Percentiles rank a stretch among this genome's conserved stretches.
These are phyloP conservation scores for Tephrocybe sp. DNA, from an alignment of 768 basidiomycete species.

Conservation along the genomic window DNA sequence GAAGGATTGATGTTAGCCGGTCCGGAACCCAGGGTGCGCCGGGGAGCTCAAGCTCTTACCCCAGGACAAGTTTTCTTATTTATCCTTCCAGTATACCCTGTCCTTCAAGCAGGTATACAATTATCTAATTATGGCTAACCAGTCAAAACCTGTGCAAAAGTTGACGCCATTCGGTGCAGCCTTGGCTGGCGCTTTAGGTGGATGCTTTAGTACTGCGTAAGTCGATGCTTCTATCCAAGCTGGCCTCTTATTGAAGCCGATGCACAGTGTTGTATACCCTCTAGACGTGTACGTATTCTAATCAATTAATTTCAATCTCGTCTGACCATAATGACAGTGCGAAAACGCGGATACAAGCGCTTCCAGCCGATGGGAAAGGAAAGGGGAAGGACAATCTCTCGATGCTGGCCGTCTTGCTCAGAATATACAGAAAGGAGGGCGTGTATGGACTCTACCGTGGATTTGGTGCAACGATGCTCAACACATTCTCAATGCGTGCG, in stretches of 20 bases:
- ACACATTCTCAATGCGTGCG: conserved; percentile 96
- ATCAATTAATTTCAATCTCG: not conserved
- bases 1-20: too few species aligned
- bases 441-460: conserved; percentile 83
- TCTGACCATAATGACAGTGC: conserved; percentile 46
- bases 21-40: too few species aligned
- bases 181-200: conserved; percentile 89
- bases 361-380: conserved; percentile 43
- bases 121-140: conserved; percentile 38
- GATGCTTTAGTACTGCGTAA: conserved; percentile 90
- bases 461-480: conserved; percentile 95
- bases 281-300: conserved; percentile 75
- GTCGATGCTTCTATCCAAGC: conserved; percentile 27
- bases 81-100: conserved; percentile 12
- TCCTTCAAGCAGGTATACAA: conserved; percentile 9
- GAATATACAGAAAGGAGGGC: conserved; percentile 80
- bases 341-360: conserved; percentile 93
- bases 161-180: conserved; percentile 89
- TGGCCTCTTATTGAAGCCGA: conserved; percentile 6
- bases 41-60: not conserved
- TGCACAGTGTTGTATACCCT: conserved; percentile 82
- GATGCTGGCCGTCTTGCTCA: conserved; percentile 61
- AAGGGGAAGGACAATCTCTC: conserved; percentile 54
- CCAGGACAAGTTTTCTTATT: conserved; percentile 11
- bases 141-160: conserved; percentile 59